Percentiles rank a stretch among this genome's conserved stretches.
Conservation (phyloP, 148 eudicot genomes). For the Camellia granthamiana region DNA sequence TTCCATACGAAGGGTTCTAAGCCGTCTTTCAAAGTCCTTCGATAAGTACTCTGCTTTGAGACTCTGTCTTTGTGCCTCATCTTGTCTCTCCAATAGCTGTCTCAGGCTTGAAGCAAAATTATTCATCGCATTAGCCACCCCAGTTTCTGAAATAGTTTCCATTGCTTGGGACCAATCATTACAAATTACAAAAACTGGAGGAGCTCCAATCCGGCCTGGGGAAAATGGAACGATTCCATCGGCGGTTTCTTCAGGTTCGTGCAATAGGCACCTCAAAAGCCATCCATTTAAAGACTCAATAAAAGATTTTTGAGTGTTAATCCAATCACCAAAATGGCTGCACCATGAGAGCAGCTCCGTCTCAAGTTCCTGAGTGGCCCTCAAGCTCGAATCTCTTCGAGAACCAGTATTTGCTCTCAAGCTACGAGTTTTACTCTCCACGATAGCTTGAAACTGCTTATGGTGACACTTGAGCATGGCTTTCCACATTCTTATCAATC, state of each 20-base stretch:
- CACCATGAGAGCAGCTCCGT: conserved; percentile 70
- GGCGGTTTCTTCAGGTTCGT: conserved; percentile 67
- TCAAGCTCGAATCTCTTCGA: conserved; percentile 60
- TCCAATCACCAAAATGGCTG: conserved; percentile 60
- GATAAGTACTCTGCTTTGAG: conserved; percentile 63
- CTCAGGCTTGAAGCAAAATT: conserved; percentile 68
- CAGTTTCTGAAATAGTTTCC: conserved; percentile 52
- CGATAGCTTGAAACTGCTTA: conserved; percentile 84
- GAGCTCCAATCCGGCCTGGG: conserved; percentile 82
- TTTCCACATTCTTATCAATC: conserved; percentile 89
- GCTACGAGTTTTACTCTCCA: conserved; percentile 62
- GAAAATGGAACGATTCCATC: conserved; percentile 80
- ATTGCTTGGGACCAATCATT: conserved; percentile 85
- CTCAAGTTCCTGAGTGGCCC: conserved; percentile 72
- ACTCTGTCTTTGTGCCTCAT: conserved; percentile 71
- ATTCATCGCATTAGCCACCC: conserved; percentile 66
- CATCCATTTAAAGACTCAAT: conserved; percentile 73
- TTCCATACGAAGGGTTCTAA: conserved; percentile 40
- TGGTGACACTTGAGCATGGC: conserved; percentile 83
- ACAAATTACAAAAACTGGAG: conserved; percentile 73
- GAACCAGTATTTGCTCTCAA: conserved; percentile 56
- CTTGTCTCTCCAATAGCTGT: conserved; percentile 70
- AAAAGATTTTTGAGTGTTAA: conserved; percentile 65
- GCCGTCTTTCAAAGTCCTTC: conserved; percentile 66
- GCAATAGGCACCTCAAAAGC: conserved; percentile 59